Percentiles rank a stretch among this genome's conserved stretches.
Conservation (phyloP, 768 basidiomycete genomes). For the Auricularia auricula-judae region DNA sequence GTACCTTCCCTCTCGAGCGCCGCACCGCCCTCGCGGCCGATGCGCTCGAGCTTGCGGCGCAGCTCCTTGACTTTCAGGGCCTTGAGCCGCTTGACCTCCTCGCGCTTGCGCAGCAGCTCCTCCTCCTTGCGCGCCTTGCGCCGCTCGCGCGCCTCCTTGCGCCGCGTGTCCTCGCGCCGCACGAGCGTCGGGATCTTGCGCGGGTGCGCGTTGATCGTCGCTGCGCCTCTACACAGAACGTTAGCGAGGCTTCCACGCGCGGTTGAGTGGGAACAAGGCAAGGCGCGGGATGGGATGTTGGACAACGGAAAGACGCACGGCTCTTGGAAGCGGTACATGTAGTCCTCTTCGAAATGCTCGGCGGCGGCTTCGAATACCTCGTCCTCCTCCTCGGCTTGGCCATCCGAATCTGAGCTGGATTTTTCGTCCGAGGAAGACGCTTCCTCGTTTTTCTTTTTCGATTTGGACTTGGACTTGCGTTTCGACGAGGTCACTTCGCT, state of each 20-base stretch:
- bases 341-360: slow-evolving; percentile 89
- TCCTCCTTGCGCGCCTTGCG: slow-evolving; percentile 71
- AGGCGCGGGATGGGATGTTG: no score
- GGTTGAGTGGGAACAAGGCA: no score
- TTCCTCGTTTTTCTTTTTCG: no score
- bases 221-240: slow-evolving; percentile 28
- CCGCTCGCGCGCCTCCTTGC: slow-evolving; percentile 78
- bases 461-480: background rate
- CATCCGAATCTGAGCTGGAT: slow-evolving; percentile 9
- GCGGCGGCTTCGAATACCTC: slow-evolving; percentile 15
- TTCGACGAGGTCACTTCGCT: slow-evolving; percentile 50
- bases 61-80: slow-evolving; percentile 79
- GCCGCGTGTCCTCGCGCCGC: slow-evolving; percentile 61
- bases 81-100: slow-evolving; percentile 74
- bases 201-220: slow-evolving; percentile 61
- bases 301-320: slow-evolving; percentile 38
- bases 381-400: slow-evolving; percentile 8
- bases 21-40: slow-evolving; percentile 61
- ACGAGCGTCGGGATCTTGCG: slow-evolving; percentile 43
- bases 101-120: slow-evolving; percentile 58
- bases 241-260: no score
- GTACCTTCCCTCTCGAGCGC: slow-evolving; percentile 26
- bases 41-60: slow-evolving; percentile 58
- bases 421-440: slow-evolving; percentile 1
- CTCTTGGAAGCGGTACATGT: slow-evolving; percentile 98